Conservation (phyloP, 2,329 filamentous ascomycete genomes). For the Talaromyces verruculosus region DNA sequence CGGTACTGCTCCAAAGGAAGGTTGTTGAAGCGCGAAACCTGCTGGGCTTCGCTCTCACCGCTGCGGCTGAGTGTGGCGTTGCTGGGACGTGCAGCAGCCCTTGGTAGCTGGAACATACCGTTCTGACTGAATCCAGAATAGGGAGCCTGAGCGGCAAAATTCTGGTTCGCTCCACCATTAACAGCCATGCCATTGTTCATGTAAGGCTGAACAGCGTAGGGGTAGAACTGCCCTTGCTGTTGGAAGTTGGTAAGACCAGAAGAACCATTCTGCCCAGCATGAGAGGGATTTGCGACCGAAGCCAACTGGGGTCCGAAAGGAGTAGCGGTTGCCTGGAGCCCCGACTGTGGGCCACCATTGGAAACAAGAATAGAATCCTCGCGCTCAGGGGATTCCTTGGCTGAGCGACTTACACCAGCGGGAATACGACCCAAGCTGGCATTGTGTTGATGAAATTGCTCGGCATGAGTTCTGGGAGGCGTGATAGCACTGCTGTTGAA, state of each 20-base stretch:
- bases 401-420: conserved; percentile 64
- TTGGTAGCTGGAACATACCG: conserved; percentile 60
- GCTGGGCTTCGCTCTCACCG: conserved; percentile 50
- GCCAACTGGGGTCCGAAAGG: conserved; percentile 69
- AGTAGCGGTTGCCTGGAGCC: conserved; percentile 74
- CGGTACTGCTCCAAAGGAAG: conserved; percentile 75
- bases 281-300: conserved; percentile 33
- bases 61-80: conserved; percentile 60
- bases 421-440: conserved; percentile 79
- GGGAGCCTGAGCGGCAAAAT: conserved; percentile 57
- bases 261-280: conserved; percentile 30
- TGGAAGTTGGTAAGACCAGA: conserved; percentile 38
- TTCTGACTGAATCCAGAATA: conserved; percentile 55
- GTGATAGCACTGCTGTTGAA: conserved; percentile 44
- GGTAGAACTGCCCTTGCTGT: conserved; percentile 43
- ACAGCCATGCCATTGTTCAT: conserved; percentile 51
- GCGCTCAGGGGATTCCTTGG: conserved; percentile 40
- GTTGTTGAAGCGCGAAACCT: conserved; percentile 78
- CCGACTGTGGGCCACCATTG: conserved; percentile 63
- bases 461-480: conserved; percentile 59
- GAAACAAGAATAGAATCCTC: conserved; percentile 48
- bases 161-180: conserved; percentile 36
- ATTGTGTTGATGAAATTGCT: conserved; percentile 70
- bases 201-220: conserved; percentile 55
- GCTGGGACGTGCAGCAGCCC: conserved; percentile 63